Evolutionary conservation across 148 eudicot genomes (phyloP).

Genomic region (Spergularia marina): DNA sequence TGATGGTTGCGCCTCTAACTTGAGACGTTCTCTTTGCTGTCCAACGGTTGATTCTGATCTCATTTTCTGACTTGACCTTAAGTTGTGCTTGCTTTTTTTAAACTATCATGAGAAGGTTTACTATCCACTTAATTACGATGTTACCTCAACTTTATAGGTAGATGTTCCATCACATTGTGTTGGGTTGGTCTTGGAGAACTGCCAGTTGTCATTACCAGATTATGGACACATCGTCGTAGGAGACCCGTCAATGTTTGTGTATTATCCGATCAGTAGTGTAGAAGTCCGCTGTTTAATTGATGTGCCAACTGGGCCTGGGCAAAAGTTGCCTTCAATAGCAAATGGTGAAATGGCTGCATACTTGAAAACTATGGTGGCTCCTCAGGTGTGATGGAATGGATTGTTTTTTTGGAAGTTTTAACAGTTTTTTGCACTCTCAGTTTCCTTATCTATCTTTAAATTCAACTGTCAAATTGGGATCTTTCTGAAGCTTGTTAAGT

Average conservation of each 20-base stretch:
- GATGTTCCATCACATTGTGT: slow-evolving; percentile 74
- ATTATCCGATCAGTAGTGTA: slow-evolving; percentile 65
- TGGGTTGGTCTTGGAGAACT: slow-evolving; percentile 68
- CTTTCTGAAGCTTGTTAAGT: neutral
- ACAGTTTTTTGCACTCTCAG: neutral
- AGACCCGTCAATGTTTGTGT: slow-evolving; percentile 72
- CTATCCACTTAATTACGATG: neutral
- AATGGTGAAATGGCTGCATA: slow-evolving; percentile 74
- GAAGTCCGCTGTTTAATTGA: slow-evolving; percentile 79
- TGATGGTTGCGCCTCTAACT: slow-evolving; percentile 75
- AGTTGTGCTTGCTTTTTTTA: neutral
- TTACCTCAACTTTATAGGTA: slow-evolving; percentile 39
- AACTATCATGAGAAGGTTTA: neutral
- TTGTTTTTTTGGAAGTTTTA: neutral
- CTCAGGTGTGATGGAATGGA: slow-evolving; percentile 47
- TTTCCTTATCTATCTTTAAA: neutral
- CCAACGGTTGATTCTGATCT: slow-evolving; percentile 40
- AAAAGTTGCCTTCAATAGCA: slow-evolving; percentile 67
- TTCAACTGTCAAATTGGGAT: neutral
- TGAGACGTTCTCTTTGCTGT: slow-evolving; percentile 62
- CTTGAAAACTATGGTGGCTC: slow-evolving; percentile 61
- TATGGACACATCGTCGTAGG: slow-evolving; percentile 75
- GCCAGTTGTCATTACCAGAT: slow-evolving; percentile 50
- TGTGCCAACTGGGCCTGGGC: slow-evolving; percentile 50
- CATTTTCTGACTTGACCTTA: neutral